Evolutionary conservation across 1,139 yeast species (phyloP), one percentile per base, ranked within the genome.

Genomic region (Hyphopichia wangnamkhiaoensis): DNA sequence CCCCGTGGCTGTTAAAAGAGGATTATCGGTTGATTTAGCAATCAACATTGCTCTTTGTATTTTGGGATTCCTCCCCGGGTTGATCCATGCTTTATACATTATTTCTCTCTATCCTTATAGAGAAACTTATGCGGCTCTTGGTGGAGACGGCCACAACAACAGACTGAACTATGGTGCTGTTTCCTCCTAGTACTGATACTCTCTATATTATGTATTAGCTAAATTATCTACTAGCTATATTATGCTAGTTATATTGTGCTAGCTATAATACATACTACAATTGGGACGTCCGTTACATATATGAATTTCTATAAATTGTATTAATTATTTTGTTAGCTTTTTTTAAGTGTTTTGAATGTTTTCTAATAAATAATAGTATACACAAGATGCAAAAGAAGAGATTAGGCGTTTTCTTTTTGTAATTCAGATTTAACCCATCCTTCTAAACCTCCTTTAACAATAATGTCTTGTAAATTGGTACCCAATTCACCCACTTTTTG

Each of bases 401-500:
- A 25, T 18, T 25, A 33, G 9, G 29, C 20, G 26, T 13, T 19
- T 47, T 38, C 38, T 40, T 50, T 57, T 52, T 65, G 65, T 45
- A 86, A 71, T 63, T 86, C 87, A 33, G 91, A 76, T 65, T 80
- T 85, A 45, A 93, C 98, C 98, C 98, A 93, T 34, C 96, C 95
- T 75, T 93, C 99, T 45, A 93, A 80, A 38, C 99, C 99, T 36
- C 98, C 98, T 63, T 90, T 85, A 52, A 93, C 91, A 50, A 93
- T 93, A 54, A 93, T 93, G 53, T 93, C 98, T 68, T 93, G 99
- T 59, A 93, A 76, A 63, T 91, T 91, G 43, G 91, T 82, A 49
- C 98, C 98, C 48, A 93, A 76, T 63, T 93, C 98, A 44, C 98
- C 98, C 35, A 93, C 98, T 65, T 85, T 86, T 60, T 88, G 95